Evolutionary conservation across 768 basidiomycete genomes (phyloP).

Genomic region (Naganishia friedmannii): DNA sequence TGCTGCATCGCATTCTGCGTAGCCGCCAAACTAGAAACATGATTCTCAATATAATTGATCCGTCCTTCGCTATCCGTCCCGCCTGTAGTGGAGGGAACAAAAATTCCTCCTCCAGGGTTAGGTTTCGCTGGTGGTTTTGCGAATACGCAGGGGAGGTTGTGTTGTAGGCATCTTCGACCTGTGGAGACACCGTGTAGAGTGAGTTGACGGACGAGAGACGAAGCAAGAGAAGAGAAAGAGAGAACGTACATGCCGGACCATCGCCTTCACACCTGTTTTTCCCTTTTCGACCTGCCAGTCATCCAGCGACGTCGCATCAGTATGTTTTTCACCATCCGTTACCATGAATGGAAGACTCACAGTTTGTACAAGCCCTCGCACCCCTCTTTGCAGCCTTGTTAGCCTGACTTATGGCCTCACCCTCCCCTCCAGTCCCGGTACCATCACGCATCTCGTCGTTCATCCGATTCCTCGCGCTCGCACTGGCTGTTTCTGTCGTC

Average conservation of each 20-base stretch:
- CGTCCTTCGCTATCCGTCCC: conserved; percentile 37
- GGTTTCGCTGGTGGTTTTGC: conserved; percentile 38
- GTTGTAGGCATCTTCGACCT: conserved; percentile 41
- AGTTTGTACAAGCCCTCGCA: conserved; percentile 34
- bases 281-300: conserved; percentile 36
- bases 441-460: conserved; percentile 25
- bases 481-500: not conserved
- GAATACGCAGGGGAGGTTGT: conserved; percentile 44
- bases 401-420: not conserved
- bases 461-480: not conserved
- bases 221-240: not conserved
- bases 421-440: conserved; percentile 15
- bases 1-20: conserved; percentile 48
- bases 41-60: conserved; percentile 40
- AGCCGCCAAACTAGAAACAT: conserved; percentile 42
- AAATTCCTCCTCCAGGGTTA: too few species aligned
- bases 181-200: conserved; percentile 11
- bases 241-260: conserved; percentile 12
- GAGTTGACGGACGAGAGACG: not conserved
- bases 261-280: conserved; percentile 50
- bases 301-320: not conserved
- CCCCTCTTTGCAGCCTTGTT: conserved; percentile 28
- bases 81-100: not conserved
- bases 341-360: too few species aligned
- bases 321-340: conserved; percentile 18